These are phyloP conservation scores for Xylaria intraflava DNA, from an alignment of 495 filamentous ascomycete genomes.

Conservation along the genomic window DNA sequence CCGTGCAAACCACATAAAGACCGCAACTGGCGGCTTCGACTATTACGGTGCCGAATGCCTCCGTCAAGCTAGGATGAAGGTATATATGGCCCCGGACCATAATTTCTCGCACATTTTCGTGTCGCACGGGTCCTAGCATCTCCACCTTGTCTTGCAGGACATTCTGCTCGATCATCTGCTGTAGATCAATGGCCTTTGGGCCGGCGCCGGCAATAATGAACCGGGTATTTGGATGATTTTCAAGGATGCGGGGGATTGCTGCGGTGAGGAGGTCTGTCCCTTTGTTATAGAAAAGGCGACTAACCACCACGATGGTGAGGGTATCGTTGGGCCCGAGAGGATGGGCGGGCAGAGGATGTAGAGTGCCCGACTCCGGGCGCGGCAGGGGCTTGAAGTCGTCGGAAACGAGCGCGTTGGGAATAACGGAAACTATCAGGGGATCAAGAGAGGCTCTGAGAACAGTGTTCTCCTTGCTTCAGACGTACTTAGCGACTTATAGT, in stretches of 20 bases:
- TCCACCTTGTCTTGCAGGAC: slow-evolving; percentile 93
- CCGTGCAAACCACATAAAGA: slow-evolving; percentile 91
- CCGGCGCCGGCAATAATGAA: slow-evolving; percentile 96
- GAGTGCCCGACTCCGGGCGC: slow-evolving; percentile 29
- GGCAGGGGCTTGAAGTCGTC: slow-evolving; percentile 79
- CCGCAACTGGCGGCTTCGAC: slow-evolving; percentile 95
- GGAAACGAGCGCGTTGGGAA: slow-evolving; percentile 94
- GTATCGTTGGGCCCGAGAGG: slow-evolving; percentile 70
- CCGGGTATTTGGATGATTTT: slow-evolving; percentile 81
- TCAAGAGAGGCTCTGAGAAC: slow-evolving; percentile 91
- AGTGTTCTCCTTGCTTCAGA: slow-evolving; percentile 86
- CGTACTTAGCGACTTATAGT: background rate
- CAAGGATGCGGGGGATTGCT: slow-evolving; percentile 84
- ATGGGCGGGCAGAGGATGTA: slow-evolving; percentile 34
- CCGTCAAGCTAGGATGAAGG: slow-evolving; percentile 87
- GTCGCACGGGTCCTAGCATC: slow-evolving; percentile 82
- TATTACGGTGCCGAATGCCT: slow-evolving; percentile 95
- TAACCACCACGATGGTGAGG: slow-evolving; percentile 95
- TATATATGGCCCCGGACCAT: slow-evolving; percentile 98
- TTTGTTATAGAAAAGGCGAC: slow-evolving; percentile 97
- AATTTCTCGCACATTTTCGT: slow-evolving; percentile 96
- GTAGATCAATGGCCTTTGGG: slow-evolving; percentile 92
- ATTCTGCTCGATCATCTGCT: slow-evolving; percentile 94
- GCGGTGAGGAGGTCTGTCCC: slow-evolving; percentile 93
- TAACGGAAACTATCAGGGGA: slow-evolving; percentile 93